Base-by-base conservation (phyloP, 75 land plant genomes). In the Picea glauca region DNA sequence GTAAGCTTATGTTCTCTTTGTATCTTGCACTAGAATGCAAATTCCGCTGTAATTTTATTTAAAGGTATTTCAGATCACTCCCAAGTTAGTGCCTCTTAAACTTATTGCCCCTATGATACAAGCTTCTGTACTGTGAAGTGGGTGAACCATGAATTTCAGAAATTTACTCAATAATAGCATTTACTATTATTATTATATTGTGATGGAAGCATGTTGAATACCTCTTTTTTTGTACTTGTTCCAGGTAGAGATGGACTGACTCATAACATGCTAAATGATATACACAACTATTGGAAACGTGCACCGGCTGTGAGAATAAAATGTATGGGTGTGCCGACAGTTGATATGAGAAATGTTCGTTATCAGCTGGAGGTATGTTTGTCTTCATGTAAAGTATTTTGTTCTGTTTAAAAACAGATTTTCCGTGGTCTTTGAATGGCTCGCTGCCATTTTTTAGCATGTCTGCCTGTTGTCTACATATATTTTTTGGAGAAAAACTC, bases 171-270 rank as follows among this genome's bases (percentile, higher is more conserved):
- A 9, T 4, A 40, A 40, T 11, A 50, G 12, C 56, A 50, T 50
- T 50, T 50, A 50, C 56, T 50, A 50, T 50, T 50, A 50, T 50
- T 50, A 2, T 50, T 8, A 50, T 50, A 50, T 9, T 50, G 13
- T 50, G 9, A 50, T 50, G 56, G 56, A 50, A 50, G 56, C 56
- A 50, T 2, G 56, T 50, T 50, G 11, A 50, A 50, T 50, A 50
- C 11, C 1, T 50, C 11, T 50, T 50, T 50, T 50, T 50, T 12
- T 9, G 12, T 38, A 21, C 3, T 13, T 78, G 5, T 78, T 38
- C 40, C 72, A 97, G 99, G 99, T 30, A 91, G 99, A 74, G 99
- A 98, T 90, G 99, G 99, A 50, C 78, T 98, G 57, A 98, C 99
- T 7, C 99, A 98, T 79, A 98, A 98, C 77, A 98, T 98, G 96